phyloP scores from a whole-genome alignment of 768 basidiomycete species.

The Psilocybe cyanescens region DNA sequence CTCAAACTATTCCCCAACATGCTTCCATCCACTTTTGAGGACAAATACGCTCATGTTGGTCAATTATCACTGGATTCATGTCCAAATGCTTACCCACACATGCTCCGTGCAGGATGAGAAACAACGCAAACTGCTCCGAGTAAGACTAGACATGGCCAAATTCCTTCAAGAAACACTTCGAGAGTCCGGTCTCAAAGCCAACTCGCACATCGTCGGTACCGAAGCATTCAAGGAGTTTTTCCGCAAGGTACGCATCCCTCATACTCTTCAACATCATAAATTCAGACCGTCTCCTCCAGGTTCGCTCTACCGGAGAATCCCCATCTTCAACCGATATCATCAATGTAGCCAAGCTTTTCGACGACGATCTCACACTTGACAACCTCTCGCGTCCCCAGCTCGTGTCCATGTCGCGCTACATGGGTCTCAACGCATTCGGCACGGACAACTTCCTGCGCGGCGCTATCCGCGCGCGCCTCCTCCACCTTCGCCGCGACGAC shows the following conservation, averaged over 20 bases:
- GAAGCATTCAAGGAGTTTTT: constrained; percentile 99
- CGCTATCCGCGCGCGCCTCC: constrained; percentile 81
- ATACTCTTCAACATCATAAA: background rate
- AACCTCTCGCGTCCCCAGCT: constrained; percentile 98
- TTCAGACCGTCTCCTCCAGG: constrained; percentile 41
- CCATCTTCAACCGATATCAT: constrained; percentile 89
- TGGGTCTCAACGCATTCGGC: constrained; percentile 98
- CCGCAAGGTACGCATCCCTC: constrained; percentile 69
- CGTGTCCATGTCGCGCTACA: constrained; percentile 96
- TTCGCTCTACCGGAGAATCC: constrained; percentile 93
- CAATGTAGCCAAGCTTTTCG: constrained; percentile 95
- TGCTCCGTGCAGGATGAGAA: constrained; percentile 85
- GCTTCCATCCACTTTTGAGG: constrained; percentile 98
- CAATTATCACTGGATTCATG: background rate
- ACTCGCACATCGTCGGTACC: constrained; percentile 89
- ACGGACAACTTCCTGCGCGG: constrained; percentile 98
- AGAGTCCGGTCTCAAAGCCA: constrained; percentile 91
- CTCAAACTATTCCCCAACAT: constrained; percentile 98
- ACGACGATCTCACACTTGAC: constrained; percentile 97
- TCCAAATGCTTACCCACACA: background rate
- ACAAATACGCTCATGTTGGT: constrained; percentile 88
- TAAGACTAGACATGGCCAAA: constrained; percentile 98
- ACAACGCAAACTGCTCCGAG: constrained; percentile 91
- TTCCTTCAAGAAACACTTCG: constrained; percentile 97
- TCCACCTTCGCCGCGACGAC: constrained; percentile 88